phyloP scores from a whole-genome alignment of 2,329 filamentous ascomycete species.

The Knufia petricola region DNA sequence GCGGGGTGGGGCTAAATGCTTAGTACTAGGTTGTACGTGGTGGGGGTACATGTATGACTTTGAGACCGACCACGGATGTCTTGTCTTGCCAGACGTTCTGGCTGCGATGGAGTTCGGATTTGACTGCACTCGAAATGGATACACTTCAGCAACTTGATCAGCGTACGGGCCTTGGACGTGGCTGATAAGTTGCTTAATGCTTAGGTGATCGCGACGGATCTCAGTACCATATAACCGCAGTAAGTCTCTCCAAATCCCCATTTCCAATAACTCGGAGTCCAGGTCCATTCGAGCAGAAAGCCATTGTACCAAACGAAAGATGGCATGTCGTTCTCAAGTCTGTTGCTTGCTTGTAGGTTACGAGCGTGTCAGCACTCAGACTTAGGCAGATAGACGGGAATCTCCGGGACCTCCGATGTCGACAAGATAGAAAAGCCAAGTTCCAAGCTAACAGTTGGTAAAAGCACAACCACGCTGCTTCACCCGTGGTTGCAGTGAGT shows the following conservation, averaged over 20 bases:
- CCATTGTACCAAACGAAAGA: too few species aligned
- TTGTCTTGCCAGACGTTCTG: neutral
- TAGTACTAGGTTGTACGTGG: constrained; percentile 22
- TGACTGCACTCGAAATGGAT: neutral
- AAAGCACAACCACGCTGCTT: too few species aligned
- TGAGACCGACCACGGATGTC: neutral
- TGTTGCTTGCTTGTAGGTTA: too few species aligned
- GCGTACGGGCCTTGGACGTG: constrained; percentile 31
- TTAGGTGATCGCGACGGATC: constrained; percentile 38
- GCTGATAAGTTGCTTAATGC: constrained; percentile 31
- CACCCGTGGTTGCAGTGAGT: too few species aligned
- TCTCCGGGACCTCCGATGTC: too few species aligned
- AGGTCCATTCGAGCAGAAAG: too few species aligned
- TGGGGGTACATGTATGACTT: neutral
- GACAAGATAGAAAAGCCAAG: too few species aligned
- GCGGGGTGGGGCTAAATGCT: constrained; percentile 15
- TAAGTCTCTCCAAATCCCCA: constrained; percentile 30
- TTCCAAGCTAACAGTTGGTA: too few species aligned
- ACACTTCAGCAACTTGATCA: neutral
- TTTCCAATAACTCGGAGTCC: too few species aligned
- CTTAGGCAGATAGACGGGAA: too few species aligned
- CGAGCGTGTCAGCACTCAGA: too few species aligned
- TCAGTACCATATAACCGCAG: constrained; percentile 41
- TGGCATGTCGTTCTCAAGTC: too few species aligned
- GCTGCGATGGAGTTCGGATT: neutral